These are phyloP conservation scores for Xylaria arbuscula DNA, from an alignment of 2,329 filamentous ascomycete genomes.

Conservation along the genomic window DNA sequence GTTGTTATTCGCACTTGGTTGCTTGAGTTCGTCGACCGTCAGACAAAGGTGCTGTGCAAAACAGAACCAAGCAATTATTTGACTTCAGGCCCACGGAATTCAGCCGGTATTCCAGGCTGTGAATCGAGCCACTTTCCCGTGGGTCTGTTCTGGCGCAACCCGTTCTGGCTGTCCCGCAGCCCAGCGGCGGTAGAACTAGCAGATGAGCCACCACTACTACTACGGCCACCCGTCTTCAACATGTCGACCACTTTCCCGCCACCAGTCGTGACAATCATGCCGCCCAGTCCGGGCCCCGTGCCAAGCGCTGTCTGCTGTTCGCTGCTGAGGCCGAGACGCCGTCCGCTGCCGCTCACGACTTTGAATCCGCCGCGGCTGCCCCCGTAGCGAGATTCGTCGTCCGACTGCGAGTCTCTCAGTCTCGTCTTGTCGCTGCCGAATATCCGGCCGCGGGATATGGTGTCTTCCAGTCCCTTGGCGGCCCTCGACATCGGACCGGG, in stretches of 20 bases:
- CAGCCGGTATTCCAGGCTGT: conserved; percentile 36
- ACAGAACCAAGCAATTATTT: neutral
- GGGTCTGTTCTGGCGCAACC: conserved; percentile 48
- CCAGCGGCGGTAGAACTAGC: conserved; percentile 37
- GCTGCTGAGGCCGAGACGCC: conserved; percentile 26
- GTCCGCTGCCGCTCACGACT: conserved; percentile 37
- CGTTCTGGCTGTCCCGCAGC: conserved; percentile 47
- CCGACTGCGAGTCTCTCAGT: conserved; percentile 15
- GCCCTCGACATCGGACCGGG: conserved; percentile 11
- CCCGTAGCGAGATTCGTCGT: conserved; percentile 25
- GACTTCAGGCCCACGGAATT: conserved; percentile 32
- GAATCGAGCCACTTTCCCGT: conserved; percentile 36
- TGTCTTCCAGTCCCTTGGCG: conserved; percentile 9
- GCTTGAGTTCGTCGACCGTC: neutral
- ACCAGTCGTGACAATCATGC: conserved; percentile 42
- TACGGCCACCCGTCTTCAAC: neutral
- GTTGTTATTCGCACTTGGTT: neutral
- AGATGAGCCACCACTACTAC: neutral
- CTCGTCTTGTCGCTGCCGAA: conserved; percentile 22
- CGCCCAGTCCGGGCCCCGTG: conserved; percentile 40
- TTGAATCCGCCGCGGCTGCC: conserved; percentile 31
- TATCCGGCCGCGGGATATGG: conserved; percentile 24
- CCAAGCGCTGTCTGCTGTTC: conserved; percentile 20
- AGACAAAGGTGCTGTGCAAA: neutral
- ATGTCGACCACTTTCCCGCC: conserved; percentile 19